These are phyloP conservation scores for Pythium guiyangense DNA, from an alignment of 352 stramenopile genomes.

Conservation along the genomic window DNA sequence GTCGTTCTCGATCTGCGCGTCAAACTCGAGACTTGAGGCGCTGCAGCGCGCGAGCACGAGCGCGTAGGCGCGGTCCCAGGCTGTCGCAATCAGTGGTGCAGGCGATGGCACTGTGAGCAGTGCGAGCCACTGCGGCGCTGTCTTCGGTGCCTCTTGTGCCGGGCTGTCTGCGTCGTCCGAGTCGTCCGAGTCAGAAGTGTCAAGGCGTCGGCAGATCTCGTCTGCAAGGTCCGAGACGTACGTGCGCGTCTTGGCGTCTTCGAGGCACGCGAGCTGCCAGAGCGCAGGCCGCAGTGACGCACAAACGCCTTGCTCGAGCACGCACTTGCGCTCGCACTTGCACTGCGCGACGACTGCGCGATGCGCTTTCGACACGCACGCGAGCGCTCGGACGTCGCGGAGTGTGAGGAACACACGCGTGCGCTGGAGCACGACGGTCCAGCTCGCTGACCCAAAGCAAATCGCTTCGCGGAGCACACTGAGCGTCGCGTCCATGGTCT, in stretches of 20 bases:
- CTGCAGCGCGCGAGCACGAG: slow-evolving; percentile 46
- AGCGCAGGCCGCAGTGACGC: slow-evolving; percentile 16
- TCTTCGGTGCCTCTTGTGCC: too few relatives aligned
- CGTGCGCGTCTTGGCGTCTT: slow-evolving; percentile 34
- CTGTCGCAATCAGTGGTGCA: background rate
- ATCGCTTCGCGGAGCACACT: slow-evolving; percentile 39
- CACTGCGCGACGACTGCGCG: slow-evolving; percentile 12
- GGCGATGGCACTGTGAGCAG: background rate
- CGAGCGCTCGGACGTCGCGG: slow-evolving; percentile 30
- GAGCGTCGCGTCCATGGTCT: slow-evolving; percentile 58
- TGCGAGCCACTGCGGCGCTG: slow-evolving; percentile 12
- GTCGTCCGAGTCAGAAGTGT: slow-evolving; percentile 37
- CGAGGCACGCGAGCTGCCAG: slow-evolving; percentile 48
- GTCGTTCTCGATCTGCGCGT: slow-evolving; percentile 62
- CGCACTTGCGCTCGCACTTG: slow-evolving; percentile 26
- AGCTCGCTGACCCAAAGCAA: slow-evolving; percentile 21
- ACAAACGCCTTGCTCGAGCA: slow-evolving; percentile 16
- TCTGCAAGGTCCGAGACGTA: slow-evolving; percentile 58
- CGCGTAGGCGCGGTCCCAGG: slow-evolving; percentile 37
- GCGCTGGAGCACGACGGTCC: slow-evolving; percentile 22
- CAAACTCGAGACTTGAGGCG: slow-evolving; percentile 32
- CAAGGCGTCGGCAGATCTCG: slow-evolving; percentile 32
- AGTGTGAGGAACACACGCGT: slow-evolving; percentile 34
- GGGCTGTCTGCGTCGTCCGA: slow-evolving; percentile 7
- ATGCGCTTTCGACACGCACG: slow-evolving; percentile 10